Evolutionary conservation across 2,329 filamentous ascomycete genomes (phyloP), one percentile per base, ranked within the genome.

Genomic region (Exophiala spinifera): DNA sequence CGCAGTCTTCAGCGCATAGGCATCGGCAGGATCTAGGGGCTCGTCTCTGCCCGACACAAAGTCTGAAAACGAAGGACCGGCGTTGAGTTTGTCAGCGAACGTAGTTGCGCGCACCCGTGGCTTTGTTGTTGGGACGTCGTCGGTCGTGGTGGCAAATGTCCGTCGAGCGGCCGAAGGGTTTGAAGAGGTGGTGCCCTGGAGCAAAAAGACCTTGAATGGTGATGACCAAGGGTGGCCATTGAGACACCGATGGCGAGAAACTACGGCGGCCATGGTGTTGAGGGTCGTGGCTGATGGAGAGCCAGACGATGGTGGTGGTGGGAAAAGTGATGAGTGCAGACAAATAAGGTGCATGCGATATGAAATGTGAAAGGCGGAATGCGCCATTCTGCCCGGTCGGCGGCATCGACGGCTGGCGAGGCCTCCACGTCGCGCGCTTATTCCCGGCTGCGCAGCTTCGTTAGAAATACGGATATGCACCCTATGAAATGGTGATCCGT

Each of bases 51-150:
- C 76, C 28, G 72, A 73, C 34, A 86, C 77, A 59, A 87, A 87
- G 64, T 87, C 83, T 25, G 74, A 69, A 65, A 87, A 85, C 0
- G 83, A 82, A 11, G 84, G 84, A 0, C 84, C 84, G 4, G 78
- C 70, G 64, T 87, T 86, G 46, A 87, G 74, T 51, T 80, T 81
- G 68, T 87, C 83, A 57, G 72, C 75, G 70, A 87, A 87, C 2
- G 73, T 70, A 13, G 81, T 85, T 25, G 74, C 64, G 37, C 70
- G 73, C 53, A 78, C 70, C 49, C 63, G 61, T 6, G 69, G 65
- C 13, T 70, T 66, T 46, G 64, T 57, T 23, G 68, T 64, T 28
- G 72, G 64, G 31, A 68, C 61, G 33, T 72, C 70, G 49, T 72
- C 66, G 53, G 73, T 65, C 47, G 74, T 68, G 53, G 74, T 77